A percentile compares a stretch with the other conserved stretches of the same genome.
These are phyloP conservation scores for Alternaria conjuncta DNA, from an alignment of 2,329 filamentous ascomycete genomes.

Conservation along the genomic window DNA sequence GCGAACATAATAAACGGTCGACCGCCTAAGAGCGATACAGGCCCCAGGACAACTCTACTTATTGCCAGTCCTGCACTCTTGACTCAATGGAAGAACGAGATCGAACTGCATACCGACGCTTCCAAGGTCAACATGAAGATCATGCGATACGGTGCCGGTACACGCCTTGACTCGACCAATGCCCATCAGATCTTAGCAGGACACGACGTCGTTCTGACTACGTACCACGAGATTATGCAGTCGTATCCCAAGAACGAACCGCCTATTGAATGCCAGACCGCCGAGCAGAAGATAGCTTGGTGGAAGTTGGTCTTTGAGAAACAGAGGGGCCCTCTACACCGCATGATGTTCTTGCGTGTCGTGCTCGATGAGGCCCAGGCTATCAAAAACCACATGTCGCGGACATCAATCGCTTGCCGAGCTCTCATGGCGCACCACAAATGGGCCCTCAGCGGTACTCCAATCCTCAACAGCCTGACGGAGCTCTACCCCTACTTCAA, in stretches of 20 bases:
- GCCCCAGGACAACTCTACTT: slow-evolving; percentile 50
- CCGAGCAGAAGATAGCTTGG: slow-evolving; percentile 50
- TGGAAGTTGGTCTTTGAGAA: slow-evolving; percentile 41
- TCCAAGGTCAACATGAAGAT: slow-evolving; percentile 19
- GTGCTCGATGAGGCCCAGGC: slow-evolving; percentile 65
- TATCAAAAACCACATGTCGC: slow-evolving; percentile 58
- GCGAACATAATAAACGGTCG: slow-evolving; percentile 55
- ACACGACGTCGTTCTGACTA: slow-evolving; percentile 50
- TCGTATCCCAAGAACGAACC: slow-evolving; percentile 52
- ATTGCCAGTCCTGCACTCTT: slow-evolving; percentile 51
- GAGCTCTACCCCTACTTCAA: slow-evolving; percentile 53
- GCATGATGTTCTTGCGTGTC: slow-evolving; percentile 54
- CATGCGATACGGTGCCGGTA: slow-evolving; percentile 36
- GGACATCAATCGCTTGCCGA: slow-evolving; percentile 55
- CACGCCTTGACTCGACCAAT: slow-evolving; percentile 30
- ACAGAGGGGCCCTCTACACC: slow-evolving; percentile 43
- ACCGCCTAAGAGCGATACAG: slow-evolving; percentile 7
- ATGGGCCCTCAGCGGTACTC: slow-evolving; percentile 55
- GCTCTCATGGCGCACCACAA: slow-evolving; percentile 47
- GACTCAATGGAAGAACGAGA: slow-evolving; percentile 50
- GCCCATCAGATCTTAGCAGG: slow-evolving; percentile 13
- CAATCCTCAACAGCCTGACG: slow-evolving; percentile 44
- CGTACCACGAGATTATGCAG: slow-evolving; percentile 50
- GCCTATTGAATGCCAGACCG: slow-evolving; percentile 46
- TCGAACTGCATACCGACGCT: slow-evolving; percentile 33